Evolutionary conservation across 2,329 filamentous ascomycete genomes (phyloP), one percentile per base, ranked within the genome.

Genomic region (Calonectria pteridis): DNA sequence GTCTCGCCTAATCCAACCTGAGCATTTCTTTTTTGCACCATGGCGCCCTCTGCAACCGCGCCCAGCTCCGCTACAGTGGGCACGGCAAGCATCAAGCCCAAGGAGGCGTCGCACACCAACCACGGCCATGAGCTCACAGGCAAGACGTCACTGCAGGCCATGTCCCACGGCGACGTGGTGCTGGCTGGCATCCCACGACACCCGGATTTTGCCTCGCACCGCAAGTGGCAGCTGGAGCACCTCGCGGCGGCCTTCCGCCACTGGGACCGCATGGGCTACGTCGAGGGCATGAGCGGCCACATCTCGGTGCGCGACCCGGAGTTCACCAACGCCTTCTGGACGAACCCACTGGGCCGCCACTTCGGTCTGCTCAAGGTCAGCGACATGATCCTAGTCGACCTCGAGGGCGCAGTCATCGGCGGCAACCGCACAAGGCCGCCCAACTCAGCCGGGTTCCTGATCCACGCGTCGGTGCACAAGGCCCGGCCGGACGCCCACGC

Each of bases 371-470:
- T 94, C 68, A 90, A 90, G 72, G 91, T 92, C 0, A 89, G 87
- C 20, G 93, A 94, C 81, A 91, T 94, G 89, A 90, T 94, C 46
- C 88, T 93, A 23, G 88, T 94, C 4, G 89, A 94, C 77, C 83
- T 87, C 53, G 80, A 84, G 37, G 93, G 93, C 18, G 88, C 89
- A n/a, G 88, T 92, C 10, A 87, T 93, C 7, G 91, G 91, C 16
- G 92, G 92, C 0, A 92, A 93, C 79, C 87, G 84, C 65, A 85
- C 84, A 1, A 85, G 89, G 28, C 91, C 92, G 0, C 90, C 91
- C 55, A 94, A 94, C 82, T 89, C 91, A 3, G 92, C 93, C 0
- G 93, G 92, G 0, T 94, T 94, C 78, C 82, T 93, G 69, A 94
- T 95, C 76, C 93, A 94, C 83, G 92, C 92, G 4, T 74, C 77